phyloP scores from a whole-genome alignment of 208 protist genomes.

The Tritrichomonas musculus region DNA sequence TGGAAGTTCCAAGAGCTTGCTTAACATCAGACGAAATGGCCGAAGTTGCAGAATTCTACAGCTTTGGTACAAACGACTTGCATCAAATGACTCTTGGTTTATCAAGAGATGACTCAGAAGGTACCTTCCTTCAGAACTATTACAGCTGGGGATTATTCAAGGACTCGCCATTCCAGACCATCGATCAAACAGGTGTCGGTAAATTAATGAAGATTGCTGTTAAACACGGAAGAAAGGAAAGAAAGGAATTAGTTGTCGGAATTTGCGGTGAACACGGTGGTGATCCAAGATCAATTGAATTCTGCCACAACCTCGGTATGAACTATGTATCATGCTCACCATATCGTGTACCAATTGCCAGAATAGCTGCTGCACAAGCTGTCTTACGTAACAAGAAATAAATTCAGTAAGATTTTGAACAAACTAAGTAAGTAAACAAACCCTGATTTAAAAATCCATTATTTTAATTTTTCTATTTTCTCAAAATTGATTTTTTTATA shows the following conservation, averaged over 20 bases:
- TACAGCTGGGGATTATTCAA: constrained; percentile 72
- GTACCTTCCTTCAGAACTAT: constrained; percentile 76
- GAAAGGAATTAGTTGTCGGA: constrained; percentile 70
- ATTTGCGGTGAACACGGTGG: constrained; percentile 86
- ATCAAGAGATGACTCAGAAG: constrained; percentile 78
- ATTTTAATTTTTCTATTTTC: no score
- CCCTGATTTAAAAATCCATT: no score
- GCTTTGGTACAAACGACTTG: constrained; percentile 77
- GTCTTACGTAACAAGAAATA: constrained; percentile 49
- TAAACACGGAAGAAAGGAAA: constrained; percentile 63
- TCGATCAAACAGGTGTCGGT: constrained; percentile 80
- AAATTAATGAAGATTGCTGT: constrained; percentile 72
- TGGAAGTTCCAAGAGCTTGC: constrained; percentile 9
- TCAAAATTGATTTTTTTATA: no score
- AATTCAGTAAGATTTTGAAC: background rate
- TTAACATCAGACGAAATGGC: background rate
- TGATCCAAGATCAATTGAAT: constrained; percentile 75
- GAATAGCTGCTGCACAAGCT: constrained; percentile 77
- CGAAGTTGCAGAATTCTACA: background rate
- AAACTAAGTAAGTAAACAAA: no score
- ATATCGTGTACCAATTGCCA: constrained; percentile 79
- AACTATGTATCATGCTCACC: constrained; percentile 85
- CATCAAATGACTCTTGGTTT: constrained; percentile 87
- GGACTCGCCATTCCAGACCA: constrained; percentile 76
- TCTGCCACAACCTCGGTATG: constrained; percentile 73